These are phyloP conservation scores for Naganishia albida DNA, from an alignment of 1,284 basidiomycete species.

Conservation along the genomic window DNA sequence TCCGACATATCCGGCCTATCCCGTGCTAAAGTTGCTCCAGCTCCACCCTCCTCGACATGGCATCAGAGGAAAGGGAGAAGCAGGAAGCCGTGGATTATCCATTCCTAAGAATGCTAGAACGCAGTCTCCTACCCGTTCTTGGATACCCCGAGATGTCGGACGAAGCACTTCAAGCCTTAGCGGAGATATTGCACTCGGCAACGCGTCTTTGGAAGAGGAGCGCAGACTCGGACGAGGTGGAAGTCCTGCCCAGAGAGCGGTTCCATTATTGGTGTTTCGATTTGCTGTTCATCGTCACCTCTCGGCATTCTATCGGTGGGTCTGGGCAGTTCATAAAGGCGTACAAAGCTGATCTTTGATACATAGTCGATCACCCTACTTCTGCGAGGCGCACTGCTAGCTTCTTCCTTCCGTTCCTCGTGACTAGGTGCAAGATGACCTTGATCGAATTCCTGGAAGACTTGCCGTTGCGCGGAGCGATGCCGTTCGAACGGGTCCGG, in stretches of 20 bases:
- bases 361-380: constrained; percentile 60
- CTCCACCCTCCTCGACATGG: constrained; percentile 58
- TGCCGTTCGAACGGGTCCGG: constrained; percentile 69
- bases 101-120: constrained; percentile 74
- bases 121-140: constrained; percentile 73
- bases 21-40: constrained; percentile 52
- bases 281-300: constrained; percentile 62
- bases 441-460: constrained; percentile 78
- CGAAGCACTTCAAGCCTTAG: constrained; percentile 67
- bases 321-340: constrained; percentile 2
- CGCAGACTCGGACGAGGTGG: constrained; percentile 32
- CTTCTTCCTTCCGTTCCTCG: constrained; percentile 67
- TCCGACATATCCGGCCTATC: background rate
- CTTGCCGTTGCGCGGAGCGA: constrained; percentile 71
- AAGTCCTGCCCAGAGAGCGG: constrained; percentile 69
- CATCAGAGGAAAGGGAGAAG: constrained; percentile 66
- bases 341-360: constrained; percentile 8
- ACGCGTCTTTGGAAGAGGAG: constrained; percentile 63
- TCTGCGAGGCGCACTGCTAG: constrained; percentile 65
- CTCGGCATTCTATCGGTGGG: constrained; percentile 21
- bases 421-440: constrained; percentile 69
- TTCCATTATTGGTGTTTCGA: constrained; percentile 96
- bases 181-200: constrained; percentile 71
- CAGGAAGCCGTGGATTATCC: constrained; percentile 88
- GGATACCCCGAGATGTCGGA: constrained; percentile 72